phyloP scores from a whole-genome alignment of 1,284 basidiomycete species.

The Coniferiporia weirii region DNA sequence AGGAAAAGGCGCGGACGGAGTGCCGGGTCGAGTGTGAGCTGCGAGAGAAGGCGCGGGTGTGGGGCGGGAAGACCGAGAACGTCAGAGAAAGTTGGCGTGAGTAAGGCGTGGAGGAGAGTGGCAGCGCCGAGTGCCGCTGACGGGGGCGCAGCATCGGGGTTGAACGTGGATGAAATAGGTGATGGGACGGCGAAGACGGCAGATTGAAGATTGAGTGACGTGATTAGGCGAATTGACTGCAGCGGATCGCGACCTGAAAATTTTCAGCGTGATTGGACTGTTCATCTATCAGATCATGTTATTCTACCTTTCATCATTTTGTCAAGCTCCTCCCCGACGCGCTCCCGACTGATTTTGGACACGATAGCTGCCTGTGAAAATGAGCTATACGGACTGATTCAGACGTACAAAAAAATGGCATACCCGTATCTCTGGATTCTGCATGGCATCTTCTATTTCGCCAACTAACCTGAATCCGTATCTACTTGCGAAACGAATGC shows the following conservation, averaged over 20 bases:
- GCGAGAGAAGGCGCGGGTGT: constrained; percentile 44
- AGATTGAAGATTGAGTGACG: constrained; percentile 62
- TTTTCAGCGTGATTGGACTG: background rate
- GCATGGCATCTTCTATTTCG: constrained; percentile 64
- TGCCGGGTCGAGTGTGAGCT: constrained; percentile 34
- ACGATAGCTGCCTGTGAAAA: constrained; percentile 58
- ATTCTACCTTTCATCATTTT: constrained; percentile 83
- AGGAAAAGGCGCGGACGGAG: constrained; percentile 66
- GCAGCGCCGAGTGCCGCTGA: constrained; percentile 49
- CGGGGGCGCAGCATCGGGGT: constrained; percentile 34
- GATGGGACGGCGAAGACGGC: constrained; percentile 63
- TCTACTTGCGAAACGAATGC: constrained; percentile 87
- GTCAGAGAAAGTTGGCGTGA: constrained; percentile 23
- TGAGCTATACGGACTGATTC: background rate
- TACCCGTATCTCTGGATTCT: constrained; percentile 69
- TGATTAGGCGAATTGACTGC: constrained; percentile 68
- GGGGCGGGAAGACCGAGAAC: constrained; percentile 26
- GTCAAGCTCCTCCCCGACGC: constrained; percentile 84
- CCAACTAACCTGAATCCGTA: constrained; percentile 81
- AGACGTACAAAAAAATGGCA: constrained; percentile 17
- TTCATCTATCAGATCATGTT: background rate
- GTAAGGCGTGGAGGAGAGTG: constrained; percentile 51
- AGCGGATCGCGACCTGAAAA: constrained; percentile 65
- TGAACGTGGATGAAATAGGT: constrained; percentile 40
- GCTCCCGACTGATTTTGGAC: constrained; percentile 81